Evolutionary conservation across 805 yeast species (phyloP), one percentile per base, ranked within the genome.

Genomic region (Grigorovia humatica): DNA sequence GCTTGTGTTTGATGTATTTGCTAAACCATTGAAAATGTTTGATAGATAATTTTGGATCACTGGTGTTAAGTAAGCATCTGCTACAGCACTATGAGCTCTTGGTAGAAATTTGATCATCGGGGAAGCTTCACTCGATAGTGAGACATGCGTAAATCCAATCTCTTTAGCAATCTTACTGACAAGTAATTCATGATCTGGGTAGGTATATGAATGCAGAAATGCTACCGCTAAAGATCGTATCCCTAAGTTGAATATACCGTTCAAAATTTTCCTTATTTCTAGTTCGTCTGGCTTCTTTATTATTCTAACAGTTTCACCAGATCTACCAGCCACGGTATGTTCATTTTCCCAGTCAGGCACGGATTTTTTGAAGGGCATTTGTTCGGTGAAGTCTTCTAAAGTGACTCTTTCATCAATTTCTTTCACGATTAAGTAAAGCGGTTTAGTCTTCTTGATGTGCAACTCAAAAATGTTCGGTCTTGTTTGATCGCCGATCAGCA

Each of bases 321-420:
- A 80, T 27, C 76, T 68, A 7, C 95, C 95, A 42, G 63, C 59
- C 4, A 76, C 75, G 12, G 79, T 64, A 45, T 71, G 65, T 15
- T 49, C 19, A 1, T 52, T 49, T 5, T 46, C 48, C 46, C 62
- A 57, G 50, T 63, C 57, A 2, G 69, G 61, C 18, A 46, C 48
- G 3, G 64, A 60, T 30, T 57, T 61, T 11, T 53, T 55, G 44
- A 58, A 60, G 2, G 52, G 53, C 6, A 88, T 89, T 60, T 88
- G 88, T 69, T 87, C 96, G 3, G 84, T 77, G 61, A 76, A 88
- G 59, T 81, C 87, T 60, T 81, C 96, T 18, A 88, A 70, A 1
- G 96, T 88, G 27, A 91, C 90, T 56, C 98, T 75, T 68, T 91
- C 98, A 61, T 89, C 95, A 44, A 91, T 73, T 66, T 91, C 97